Percentiles rank a stretch among this genome's conserved stretches.
Evolutionary conservation across 139 green algal genomes (phyloP).

Genomic region (Auxenochlorella protothecoides): DNA sequence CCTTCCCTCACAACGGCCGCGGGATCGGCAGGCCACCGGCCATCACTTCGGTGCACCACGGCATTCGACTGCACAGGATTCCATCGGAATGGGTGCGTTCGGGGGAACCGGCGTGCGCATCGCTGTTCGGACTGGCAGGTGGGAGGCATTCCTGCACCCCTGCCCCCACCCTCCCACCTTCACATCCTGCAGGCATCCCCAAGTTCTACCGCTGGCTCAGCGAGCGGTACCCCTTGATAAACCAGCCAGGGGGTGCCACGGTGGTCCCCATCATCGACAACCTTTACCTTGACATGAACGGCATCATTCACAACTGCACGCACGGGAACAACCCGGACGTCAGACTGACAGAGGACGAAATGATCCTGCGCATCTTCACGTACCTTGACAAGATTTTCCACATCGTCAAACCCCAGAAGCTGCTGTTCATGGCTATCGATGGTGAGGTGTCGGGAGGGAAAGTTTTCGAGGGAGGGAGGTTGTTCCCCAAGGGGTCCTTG

Average conservation of each 20-base stretch:
- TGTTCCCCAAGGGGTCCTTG: no score
- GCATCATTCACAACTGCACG: slow-evolving; percentile 99
- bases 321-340: slow-evolving; percentile 72
- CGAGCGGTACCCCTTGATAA: slow-evolving; percentile 90
- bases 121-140: no score
- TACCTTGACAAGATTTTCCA: slow-evolving; percentile 88
- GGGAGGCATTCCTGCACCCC: no score
- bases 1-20: no score
- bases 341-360: slow-evolving; percentile 78
- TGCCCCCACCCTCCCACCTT: background rate
- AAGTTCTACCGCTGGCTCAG: slow-evolving; percentile 94
- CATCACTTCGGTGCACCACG: no score
- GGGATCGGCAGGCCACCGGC: no score
- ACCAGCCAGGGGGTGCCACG: slow-evolving; percentile 60
- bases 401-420: slow-evolving; percentile 72
- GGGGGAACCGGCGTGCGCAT: no score
- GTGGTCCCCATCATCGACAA: slow-evolving; percentile 74
- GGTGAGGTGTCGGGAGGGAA: slow-evolving; percentile 4
- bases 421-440: slow-evolving; percentile 94
- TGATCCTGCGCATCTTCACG: slow-evolving; percentile 78
- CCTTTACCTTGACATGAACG: slow-evolving; percentile 97
- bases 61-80: no score
- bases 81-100: no score
- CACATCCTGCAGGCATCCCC: slow-evolving; percentile 70
- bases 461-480: no score